phyloP scores from a whole-genome alignment of 1,284 basidiomycete genomes.

The Fomitopsis betulina region DNA sequence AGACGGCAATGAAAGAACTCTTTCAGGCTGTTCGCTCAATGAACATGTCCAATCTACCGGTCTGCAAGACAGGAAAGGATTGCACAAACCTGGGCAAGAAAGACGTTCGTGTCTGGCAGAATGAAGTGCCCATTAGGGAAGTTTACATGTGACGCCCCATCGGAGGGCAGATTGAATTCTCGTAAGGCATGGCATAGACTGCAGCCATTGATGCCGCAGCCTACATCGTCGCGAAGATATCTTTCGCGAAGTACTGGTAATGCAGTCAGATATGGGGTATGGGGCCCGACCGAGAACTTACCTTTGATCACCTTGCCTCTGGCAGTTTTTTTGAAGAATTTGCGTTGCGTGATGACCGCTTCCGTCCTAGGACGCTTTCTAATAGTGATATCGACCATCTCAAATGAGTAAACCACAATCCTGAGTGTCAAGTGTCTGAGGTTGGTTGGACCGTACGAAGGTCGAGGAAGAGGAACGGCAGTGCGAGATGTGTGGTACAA shows the following conservation, averaged over 20 bases:
- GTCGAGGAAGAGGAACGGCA: background rate
- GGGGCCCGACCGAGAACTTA: conserved; percentile 23
- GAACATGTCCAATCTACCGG: background rate
- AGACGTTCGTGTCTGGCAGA: conserved; percentile 94
- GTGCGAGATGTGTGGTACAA: too few species aligned
- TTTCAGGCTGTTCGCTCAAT: too few species aligned
- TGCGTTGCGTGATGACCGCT: conserved; percentile 75
- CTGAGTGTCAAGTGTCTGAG: background rate
- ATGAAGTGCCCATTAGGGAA: conserved; percentile 76
- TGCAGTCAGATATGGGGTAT: background rate
- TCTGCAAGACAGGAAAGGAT: background rate
- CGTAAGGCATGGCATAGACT: conserved; percentile 46
- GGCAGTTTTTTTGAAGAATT: conserved; percentile 94
- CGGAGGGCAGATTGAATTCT: conserved; percentile 39
- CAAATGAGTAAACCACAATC: background rate
- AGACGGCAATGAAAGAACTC: too few species aligned
- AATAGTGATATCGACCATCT: conserved; percentile 68
- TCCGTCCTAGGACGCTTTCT: conserved; percentile 73
- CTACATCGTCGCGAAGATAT: conserved; percentile 91
- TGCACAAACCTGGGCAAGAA: conserved; percentile 77
- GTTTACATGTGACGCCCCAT: conserved; percentile 38
- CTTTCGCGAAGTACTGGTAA: conserved; percentile 82
- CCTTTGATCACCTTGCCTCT: conserved; percentile 93
- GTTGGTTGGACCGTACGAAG: background rate
- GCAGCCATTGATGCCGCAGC: conserved; percentile 84